These are phyloP conservation scores for Penicillium crustosum DNA, from an alignment of 2,329 filamentous ascomycete genomes.

Conservation along the genomic window DNA sequence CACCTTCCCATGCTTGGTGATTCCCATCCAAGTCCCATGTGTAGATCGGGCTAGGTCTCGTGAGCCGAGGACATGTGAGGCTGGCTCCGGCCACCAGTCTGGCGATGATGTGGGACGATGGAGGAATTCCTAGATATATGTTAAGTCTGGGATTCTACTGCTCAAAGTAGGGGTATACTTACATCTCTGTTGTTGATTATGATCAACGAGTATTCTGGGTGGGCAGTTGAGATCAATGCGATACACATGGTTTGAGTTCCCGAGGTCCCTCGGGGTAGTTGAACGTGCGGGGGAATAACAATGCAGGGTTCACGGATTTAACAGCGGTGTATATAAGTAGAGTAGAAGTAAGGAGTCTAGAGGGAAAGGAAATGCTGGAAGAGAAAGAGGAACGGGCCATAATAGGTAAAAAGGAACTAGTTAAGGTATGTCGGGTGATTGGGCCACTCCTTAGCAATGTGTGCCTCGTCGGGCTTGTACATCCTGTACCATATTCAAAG, in stretches of 20 bases:
- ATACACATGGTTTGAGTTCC: slow-evolving; percentile 66
- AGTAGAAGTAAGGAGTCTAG: neutral
- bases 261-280: slow-evolving; percentile 24
- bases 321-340: neutral
- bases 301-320: neutral
- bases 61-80: slow-evolving; percentile 58
- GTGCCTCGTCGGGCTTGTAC: neutral
- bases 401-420: neutral
- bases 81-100: slow-evolving; percentile 59
- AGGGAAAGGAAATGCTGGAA: neutral
- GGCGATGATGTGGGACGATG: slow-evolving; percentile 60
- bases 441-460: neutral
- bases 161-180: slow-evolving; percentile 13
- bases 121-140: slow-evolving; percentile 57
- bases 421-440: slow-evolving; percentile 4
- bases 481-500: neutral
- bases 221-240: slow-evolving; percentile 70
- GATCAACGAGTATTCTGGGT: slow-evolving; percentile 73
- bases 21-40: slow-evolving; percentile 65
- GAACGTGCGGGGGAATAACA: slow-evolving; percentile 1
- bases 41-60: slow-evolving; percentile 60
- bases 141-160: slow-evolving; percentile 6
- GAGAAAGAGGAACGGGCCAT: neutral
- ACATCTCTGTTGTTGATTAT: slow-evolving; percentile 76
- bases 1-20: slow-evolving; percentile 60